Conservation (phyloP, 1,284 basidiomycete genomes). For the Ceratobasidium papillatum region DNA sequence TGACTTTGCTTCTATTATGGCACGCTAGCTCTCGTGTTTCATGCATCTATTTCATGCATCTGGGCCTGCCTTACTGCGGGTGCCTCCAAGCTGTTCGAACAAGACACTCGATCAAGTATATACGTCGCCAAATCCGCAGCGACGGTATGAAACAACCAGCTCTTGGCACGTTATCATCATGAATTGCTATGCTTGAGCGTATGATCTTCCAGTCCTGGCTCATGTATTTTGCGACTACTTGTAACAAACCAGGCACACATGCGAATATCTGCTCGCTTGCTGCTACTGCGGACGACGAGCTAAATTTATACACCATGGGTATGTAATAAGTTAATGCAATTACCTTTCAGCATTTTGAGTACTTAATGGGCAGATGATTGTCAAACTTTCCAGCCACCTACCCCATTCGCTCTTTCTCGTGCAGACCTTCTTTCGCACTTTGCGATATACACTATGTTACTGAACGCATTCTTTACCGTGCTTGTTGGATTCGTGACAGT, state of each 20-base stretch:
- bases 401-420: not conserved
- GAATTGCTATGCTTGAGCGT: not conserved
- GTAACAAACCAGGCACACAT: not conserved
- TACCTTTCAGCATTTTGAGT: not conserved
- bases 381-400: not conserved
- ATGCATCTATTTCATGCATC: not conserved
- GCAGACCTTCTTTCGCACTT: no score
- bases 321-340: no score
- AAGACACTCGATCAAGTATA: not conserved
- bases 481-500: not conserved
- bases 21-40: no score
- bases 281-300: not conserved
- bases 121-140: not conserved
- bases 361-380: not conserved
- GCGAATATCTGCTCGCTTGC: no score
- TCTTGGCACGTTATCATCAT: not conserved
- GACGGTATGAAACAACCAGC: not conserved
- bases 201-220: not conserved
- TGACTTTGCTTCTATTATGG: no score
- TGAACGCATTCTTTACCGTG: not conserved
- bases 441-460: not conserved
- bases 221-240: not conserved
- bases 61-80: not conserved
- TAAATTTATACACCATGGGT: not conserved
- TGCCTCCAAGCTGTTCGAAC: not conserved